Conservation (phyloP, 2,329 filamentous ascomycete genomes). For the Chrysosporium queenslandicum region DNA sequence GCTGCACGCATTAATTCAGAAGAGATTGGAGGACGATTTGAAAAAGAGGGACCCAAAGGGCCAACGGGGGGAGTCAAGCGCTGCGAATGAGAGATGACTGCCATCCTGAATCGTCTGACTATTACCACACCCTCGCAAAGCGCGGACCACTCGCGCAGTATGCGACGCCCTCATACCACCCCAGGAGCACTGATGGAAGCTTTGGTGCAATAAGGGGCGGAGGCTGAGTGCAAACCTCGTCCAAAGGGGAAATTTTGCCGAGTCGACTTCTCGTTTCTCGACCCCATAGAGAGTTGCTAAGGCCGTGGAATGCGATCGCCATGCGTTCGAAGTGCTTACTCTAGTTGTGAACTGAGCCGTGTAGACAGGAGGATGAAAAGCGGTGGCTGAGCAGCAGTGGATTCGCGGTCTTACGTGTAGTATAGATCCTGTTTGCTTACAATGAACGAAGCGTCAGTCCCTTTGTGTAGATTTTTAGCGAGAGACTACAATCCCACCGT, state of each 20-base stretch:
- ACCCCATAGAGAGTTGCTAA: not conserved
- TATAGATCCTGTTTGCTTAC: too few species aligned
- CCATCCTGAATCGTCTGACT: not conserved
- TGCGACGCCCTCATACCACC: not conserved
- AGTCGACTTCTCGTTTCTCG: not conserved
- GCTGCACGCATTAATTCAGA: constrained; percentile 62
- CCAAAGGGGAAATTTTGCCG: not conserved
- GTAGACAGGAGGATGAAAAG: not conserved
- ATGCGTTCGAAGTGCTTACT: not conserved
- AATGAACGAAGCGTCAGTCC: too few species aligned
- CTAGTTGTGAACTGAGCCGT: not conserved
- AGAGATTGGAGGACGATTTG: constrained; percentile 64
- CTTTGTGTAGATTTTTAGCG: too few species aligned
- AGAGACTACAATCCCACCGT: too few species aligned
- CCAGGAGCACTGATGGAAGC: not conserved
- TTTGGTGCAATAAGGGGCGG: not conserved
- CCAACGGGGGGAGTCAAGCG: constrained; percentile 67
- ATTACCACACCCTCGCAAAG: not conserved
- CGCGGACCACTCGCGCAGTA: not conserved
- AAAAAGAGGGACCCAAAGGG: constrained; percentile 54
- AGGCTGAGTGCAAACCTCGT: not conserved
- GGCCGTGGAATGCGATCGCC: not conserved
- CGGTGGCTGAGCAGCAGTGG: constrained; percentile 4
- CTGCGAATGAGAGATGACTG: constrained; percentile 68
- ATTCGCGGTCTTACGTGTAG: not conserved